Conservation (phyloP, 1,284 basidiomycete species). For the Irpex sp. region DNA sequence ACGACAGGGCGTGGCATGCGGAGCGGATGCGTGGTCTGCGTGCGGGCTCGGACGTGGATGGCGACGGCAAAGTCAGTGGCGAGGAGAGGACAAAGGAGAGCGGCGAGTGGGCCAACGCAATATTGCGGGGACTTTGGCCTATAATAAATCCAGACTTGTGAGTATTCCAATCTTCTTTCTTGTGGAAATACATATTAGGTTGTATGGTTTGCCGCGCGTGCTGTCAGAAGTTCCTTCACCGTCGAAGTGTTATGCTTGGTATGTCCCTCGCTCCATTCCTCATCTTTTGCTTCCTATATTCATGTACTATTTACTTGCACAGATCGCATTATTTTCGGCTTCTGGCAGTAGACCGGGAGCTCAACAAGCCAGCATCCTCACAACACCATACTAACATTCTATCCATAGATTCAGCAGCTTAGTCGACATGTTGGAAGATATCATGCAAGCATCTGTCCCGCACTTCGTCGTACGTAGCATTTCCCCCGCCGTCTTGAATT, state of each 20-base stretch:
- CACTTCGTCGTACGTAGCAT: slow-evolving; percentile 29
- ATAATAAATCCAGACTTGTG: slow-evolving; percentile 35
- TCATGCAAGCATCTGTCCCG: slow-evolving; percentile 38
- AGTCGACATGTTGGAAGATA: slow-evolving; percentile 38
- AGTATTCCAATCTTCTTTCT: slow-evolving; percentile 3
- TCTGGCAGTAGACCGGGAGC: no score
- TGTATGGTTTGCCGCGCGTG: neutral
- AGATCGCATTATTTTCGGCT: no score
- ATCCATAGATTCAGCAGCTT: slow-evolving; percentile 27
- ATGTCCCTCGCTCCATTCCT: no score
- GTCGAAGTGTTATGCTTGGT: no score
- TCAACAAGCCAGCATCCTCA: neutral
- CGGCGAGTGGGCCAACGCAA: slow-evolving; percentile 36
- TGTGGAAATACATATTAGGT: neutral
- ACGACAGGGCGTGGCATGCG: slow-evolving; percentile 33
- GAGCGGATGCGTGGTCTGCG: slow-evolving; percentile 34
- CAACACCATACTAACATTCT: neutral
- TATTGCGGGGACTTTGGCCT: slow-evolving; percentile 35
- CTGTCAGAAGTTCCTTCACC: neutral
- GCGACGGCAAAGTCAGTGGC: slow-evolving; percentile 26
- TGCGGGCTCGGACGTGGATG: slow-evolving; percentile 29
- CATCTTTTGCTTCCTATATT: neutral
- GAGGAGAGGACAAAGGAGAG: slow-evolving; percentile 34
- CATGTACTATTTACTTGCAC: neutral
- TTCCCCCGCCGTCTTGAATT: neutral